Base-by-base conservation (phyloP, 1,284 basidiomycete genomes). In the Leccinum solheimii region DNA sequence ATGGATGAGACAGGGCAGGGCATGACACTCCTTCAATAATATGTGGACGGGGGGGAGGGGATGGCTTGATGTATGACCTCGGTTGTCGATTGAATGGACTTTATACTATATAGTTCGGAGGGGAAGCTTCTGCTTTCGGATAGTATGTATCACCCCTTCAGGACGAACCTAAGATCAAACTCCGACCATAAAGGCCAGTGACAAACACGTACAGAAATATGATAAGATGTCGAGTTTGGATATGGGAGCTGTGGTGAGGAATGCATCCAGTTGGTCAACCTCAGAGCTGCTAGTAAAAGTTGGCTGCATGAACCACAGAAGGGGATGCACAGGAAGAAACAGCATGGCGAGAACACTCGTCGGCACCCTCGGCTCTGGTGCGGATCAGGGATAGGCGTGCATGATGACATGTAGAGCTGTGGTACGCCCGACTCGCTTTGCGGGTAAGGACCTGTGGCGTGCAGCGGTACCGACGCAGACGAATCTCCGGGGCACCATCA, bases 91-190 rank as follows among this genome's bases (percentile, higher is more conserved):
- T n/a, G 14, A 51, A 27, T 26, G 49, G 23, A 11, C 67, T 73
- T 68, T 73, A 70, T 70, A 21, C 21, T 27, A 63, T 38, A 3
- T 43, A n/a, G 2, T 10, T 48, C 13, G 49, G 16, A n/a, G 19
- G 51, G 57, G n/a, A 48, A 48, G 26, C 26, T 27, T 52, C 52
- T 21, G 27, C 49, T 54, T 58, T 53, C 43, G 61, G 56, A 8
- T 27, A 9, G 26, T 26, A 26, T 26, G 26, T 26, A 26, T 26
- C 26, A 26, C 26, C 26, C 26, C 26, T 26, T 26, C 26, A 26
- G 26, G 26, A 26, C 1, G 26, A 26, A 26, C 26, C 23, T 50
- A 50, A 50, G 49, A 23, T 9, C 34, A 49, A 45, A 56, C 51
- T 9, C 32, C 21, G 21, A 21, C 23, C 14, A 34, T 21, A 5